Evolutionary conservation across 768 basidiomycete species (phyloP).

Genomic region (Myochromella boudieri): DNA sequence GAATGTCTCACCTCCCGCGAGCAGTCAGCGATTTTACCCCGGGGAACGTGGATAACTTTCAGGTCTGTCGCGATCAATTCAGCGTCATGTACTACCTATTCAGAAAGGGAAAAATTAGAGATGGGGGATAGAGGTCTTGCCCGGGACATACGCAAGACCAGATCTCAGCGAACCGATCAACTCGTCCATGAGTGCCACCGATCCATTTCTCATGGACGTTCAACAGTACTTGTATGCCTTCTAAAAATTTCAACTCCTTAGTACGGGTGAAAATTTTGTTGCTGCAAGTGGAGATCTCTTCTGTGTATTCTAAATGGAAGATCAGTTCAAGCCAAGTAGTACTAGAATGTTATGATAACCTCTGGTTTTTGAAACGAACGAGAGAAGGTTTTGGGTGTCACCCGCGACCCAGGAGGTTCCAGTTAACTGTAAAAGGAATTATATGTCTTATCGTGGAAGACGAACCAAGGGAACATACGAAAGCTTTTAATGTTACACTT

Average conservation of each 20-base stretch:
- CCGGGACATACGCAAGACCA: background rate
- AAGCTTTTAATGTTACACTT: background rate
- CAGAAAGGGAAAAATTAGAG: background rate
- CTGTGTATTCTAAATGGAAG: no score
- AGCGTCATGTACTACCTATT: background rate
- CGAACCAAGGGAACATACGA: background rate
- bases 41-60: background rate
- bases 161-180: background rate
- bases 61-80: background rate
- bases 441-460: background rate
- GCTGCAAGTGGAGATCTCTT: no score
- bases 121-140: no score
- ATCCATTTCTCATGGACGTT: background rate
- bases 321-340: no score
- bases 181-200: background rate
- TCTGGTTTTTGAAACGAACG: slow-evolving; percentile 1
- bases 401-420: background rate
- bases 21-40: background rate
- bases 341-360: no score
- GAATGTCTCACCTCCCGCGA: slow-evolving; percentile 1
- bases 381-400: background rate
- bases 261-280: no score
- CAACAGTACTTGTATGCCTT: background rate
- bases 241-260: no score
- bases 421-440: slow-evolving; percentile 1